phyloP scores from a whole-genome alignment of 2,329 filamentous ascomycete genomes.

The Thermoascus crustaceus region DNA sequence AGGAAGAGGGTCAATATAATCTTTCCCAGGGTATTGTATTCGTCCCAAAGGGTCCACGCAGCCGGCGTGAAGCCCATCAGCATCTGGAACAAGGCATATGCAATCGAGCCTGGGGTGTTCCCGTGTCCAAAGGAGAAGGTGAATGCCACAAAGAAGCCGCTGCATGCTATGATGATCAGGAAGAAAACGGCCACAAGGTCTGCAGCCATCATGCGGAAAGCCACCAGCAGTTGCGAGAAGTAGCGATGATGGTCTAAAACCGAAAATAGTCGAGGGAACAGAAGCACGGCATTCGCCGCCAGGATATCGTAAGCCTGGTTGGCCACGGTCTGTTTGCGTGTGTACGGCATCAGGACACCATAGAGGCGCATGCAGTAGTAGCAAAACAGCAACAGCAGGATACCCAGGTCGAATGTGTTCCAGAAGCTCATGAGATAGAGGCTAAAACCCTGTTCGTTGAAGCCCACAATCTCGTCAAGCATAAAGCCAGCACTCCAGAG shows the following conservation, averaged over 20 bases:
- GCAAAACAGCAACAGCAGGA: conserved; percentile 72
- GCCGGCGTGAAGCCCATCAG: conserved; percentile 94
- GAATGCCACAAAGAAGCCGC: conserved; percentile 93
- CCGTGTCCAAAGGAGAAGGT: conserved; percentile 68
- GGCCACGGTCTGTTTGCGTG: conserved; percentile 60
- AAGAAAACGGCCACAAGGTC: conserved; percentile 79
- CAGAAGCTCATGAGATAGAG: conserved; percentile 97
- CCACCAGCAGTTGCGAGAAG: conserved; percentile 89
- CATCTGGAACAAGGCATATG: conserved; percentile 86
- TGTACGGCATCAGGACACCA: conserved; percentile 72
- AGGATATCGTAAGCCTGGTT: conserved; percentile 89
- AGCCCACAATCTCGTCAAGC: conserved; percentile 91
- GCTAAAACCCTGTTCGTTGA: conserved; percentile 93
- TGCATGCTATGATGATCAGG: conserved; percentile 78
- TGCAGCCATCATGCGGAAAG: conserved; percentile 87
- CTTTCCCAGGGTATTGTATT: conserved; percentile 71
- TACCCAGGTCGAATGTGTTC: conserved; percentile 92
- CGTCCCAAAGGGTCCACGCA: conserved; percentile 83
- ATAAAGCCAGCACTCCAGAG: conserved; percentile 97
- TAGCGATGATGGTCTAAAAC: conserved; percentile 92
- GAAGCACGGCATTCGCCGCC: conserved; percentile 78
- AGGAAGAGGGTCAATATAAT: conserved; percentile 71
- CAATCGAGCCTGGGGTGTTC: conserved; percentile 64
- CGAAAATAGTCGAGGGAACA: conserved; percentile 86
- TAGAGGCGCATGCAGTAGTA: conserved; percentile 89